A percentile compares a stretch with the other conserved stretches of the same genome.
Conservation (phyloP, 768 basidiomycete species). For the Tubosaeta brunneosetosa region DNA sequence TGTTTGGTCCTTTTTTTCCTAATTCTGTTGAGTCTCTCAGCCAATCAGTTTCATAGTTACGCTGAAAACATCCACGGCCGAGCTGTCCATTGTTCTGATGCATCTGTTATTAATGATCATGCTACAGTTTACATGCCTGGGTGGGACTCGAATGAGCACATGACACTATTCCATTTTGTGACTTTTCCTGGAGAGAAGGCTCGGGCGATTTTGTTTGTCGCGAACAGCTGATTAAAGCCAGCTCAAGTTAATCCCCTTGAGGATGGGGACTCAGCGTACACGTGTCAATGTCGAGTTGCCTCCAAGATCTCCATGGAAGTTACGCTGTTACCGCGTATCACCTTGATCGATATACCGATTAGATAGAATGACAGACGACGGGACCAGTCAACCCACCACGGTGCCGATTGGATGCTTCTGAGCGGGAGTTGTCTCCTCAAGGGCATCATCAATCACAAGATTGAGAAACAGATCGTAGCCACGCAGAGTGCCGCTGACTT, state of each 20-base stretch:
- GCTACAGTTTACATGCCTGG: background rate
- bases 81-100: background rate
- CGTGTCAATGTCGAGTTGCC: conserved; percentile 38
- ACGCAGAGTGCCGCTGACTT: conserved; percentile 90
- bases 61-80: background rate
- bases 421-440: conserved; percentile 86
- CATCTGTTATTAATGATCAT: background rate
- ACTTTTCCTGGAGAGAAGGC: background rate
- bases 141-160: background rate
- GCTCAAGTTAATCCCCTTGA: background rate
- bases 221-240: background rate
- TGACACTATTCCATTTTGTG: background rate
- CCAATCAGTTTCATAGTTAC: too few relatives aligned
- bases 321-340: conserved; percentile 95
- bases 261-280: background rate
- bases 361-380: background rate
- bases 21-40: too few relatives aligned
- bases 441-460: conserved; percentile 91
- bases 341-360: conserved; percentile 43
- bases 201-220: background rate
- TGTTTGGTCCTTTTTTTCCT: too few relatives aligned
- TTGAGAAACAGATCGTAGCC: conserved; percentile 99
- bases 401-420: conserved; percentile 91
- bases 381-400: conserved; percentile 57
- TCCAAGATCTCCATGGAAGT: conserved; percentile 92